These are phyloP conservation scores for Lippia alba DNA, from an alignment of 305 asterid genomes.

Conservation along the genomic window DNA sequence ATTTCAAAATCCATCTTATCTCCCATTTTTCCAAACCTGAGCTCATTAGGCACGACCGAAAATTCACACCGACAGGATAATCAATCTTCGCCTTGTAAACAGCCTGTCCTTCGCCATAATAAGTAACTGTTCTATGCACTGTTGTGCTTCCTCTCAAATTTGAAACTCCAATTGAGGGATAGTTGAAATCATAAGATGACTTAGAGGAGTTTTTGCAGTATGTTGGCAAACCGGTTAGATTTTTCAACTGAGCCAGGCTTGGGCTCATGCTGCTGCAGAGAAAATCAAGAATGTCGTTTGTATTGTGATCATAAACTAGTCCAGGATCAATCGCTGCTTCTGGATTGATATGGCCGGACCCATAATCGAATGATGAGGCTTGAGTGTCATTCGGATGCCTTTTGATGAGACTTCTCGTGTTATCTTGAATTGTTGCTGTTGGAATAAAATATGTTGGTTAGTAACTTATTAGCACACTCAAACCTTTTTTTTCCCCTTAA, in stretches of 20 bases:
- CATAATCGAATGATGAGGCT: slow-evolving; percentile 62
- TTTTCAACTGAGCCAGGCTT: slow-evolving; percentile 56
- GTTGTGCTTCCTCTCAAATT: no score
- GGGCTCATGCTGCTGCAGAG: slow-evolving; percentile 68
- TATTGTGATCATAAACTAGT: no score
- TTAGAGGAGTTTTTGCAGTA: slow-evolving; percentile 42
- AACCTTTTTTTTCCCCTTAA: no score
- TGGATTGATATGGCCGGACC: slow-evolving; percentile 70
- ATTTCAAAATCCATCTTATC: slow-evolving; percentile 50
- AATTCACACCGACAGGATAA: slow-evolving; percentile 52
- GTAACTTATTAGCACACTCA: no score
- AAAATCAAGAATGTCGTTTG: slow-evolving; percentile 52
- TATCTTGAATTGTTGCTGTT: slow-evolving; percentile 57
- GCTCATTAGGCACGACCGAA: slow-evolving; percentile 48
- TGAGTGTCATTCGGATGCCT: slow-evolving; percentile 52
- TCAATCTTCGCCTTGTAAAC: slow-evolving; percentile 47
- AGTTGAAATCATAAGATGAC: slow-evolving; percentile 53
- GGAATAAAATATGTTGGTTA: slow-evolving; percentile 36
- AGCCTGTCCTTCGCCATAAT: slow-evolving; percentile 53
- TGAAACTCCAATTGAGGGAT: slow-evolving; percentile 70
- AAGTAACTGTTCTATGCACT: no score
- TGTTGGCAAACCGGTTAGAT: slow-evolving; percentile 50
- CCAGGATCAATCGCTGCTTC: slow-evolving; percentile 60
- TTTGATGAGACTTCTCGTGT: slow-evolving; percentile 48
- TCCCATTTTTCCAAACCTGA: slow-evolving; percentile 43